Percentiles rank a stretch among this genome's conserved stretches.
Evolutionary conservation across 305 asterid genomes (phyloP).

Genomic region (Salvia sclarea): DNA sequence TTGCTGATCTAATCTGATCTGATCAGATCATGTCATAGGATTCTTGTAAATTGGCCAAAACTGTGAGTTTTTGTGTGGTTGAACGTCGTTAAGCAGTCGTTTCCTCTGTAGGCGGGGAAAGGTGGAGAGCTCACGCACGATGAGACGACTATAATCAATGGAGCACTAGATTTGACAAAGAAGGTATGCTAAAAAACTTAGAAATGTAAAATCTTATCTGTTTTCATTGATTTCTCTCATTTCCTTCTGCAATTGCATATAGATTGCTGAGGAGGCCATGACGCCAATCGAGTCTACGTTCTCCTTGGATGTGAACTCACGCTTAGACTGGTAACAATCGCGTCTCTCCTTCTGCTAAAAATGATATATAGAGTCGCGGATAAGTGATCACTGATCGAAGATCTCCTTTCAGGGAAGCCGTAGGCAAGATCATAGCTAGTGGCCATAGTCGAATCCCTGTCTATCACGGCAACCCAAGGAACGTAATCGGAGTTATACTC

Average conservation of each 20-base stretch:
- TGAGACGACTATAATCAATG: conserved; percentile 90
- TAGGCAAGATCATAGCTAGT: conserved; percentile 80
- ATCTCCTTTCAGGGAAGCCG: conserved; percentile 67
- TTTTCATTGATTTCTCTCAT: not conserved
- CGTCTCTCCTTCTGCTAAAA: not conserved
- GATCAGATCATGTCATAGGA: not conserved
- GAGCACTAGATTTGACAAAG: conserved; percentile 89
- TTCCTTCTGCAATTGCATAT: conserved; percentile 33
- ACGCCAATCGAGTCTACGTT: conserved; percentile 90
- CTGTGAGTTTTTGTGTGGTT: not conserved
- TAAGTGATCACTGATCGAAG: conserved; percentile 13
- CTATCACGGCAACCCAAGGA: conserved; percentile 67
- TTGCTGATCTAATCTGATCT: no score
- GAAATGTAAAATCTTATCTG: not conserved
- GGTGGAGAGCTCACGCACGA: conserved; percentile 96
- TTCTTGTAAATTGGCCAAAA: conserved; percentile 17
- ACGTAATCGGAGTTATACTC: conserved; percentile 81
- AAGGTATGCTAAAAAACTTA: conserved; percentile 51
- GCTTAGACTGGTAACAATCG: conserved; percentile 72
- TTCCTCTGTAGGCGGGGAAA: conserved; percentile 72
- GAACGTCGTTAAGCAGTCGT: conserved; percentile 19
- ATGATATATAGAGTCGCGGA: no score
- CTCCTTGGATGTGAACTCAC: conserved; percentile 82
- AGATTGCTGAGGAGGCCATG: conserved; percentile 96
- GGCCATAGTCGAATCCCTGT: conserved; percentile 97